Evolutionary conservation across 768 basidiomycete species (phyloP).

Genomic region (Suillus cothurnatus): DNA sequence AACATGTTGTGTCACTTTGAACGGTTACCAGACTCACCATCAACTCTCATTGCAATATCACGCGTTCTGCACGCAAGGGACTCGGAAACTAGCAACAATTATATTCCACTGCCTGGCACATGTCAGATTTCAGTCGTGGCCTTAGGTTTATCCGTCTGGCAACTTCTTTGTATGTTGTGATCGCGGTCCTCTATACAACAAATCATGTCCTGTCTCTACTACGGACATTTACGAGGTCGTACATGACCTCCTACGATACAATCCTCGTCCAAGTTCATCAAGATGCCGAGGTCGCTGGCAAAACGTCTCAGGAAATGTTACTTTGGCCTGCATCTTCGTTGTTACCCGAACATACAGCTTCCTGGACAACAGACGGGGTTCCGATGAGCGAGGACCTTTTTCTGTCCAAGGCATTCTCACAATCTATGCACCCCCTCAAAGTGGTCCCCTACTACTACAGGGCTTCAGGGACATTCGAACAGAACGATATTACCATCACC

Average conservation of each 20-base stretch:
- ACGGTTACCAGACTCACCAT: no score
- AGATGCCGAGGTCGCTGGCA: slow-evolving; percentile 4
- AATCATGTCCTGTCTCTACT: slow-evolving; percentile 22
- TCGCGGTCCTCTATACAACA: slow-evolving; percentile 35
- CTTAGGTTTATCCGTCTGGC: slow-evolving; percentile 9
- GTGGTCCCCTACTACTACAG: slow-evolving; percentile 84
- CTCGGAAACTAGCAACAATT: slow-evolving; percentile 12
- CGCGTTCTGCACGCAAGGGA: slow-evolving; percentile 13
- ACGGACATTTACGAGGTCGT: neutral
- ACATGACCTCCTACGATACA: slow-evolving; percentile 3
- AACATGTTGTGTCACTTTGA: no score
- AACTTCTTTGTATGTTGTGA: slow-evolving; percentile 24
- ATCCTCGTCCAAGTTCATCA: neutral
- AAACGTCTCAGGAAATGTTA: slow-evolving; percentile 19
- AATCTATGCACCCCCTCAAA: slow-evolving; percentile 70
- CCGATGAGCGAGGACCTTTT: slow-evolving; percentile 51
- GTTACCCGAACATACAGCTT: neutral
- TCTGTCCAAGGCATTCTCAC: slow-evolving; percentile 70
- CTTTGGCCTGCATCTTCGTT: slow-evolving; percentile 22
- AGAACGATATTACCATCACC: slow-evolving; percentile 80
- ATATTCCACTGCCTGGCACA: neutral
- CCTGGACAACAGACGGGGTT: neutral
- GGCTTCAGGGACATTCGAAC: slow-evolving; percentile 55
- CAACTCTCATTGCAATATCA: slow-evolving; percentile 10
- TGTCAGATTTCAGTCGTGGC: slow-evolving; percentile 2